A percentile compares a stretch with the other conserved stretches of the same genome.
Conservation (phyloP, 768 basidiomycete species). For the Lactarius sp. region DNA sequence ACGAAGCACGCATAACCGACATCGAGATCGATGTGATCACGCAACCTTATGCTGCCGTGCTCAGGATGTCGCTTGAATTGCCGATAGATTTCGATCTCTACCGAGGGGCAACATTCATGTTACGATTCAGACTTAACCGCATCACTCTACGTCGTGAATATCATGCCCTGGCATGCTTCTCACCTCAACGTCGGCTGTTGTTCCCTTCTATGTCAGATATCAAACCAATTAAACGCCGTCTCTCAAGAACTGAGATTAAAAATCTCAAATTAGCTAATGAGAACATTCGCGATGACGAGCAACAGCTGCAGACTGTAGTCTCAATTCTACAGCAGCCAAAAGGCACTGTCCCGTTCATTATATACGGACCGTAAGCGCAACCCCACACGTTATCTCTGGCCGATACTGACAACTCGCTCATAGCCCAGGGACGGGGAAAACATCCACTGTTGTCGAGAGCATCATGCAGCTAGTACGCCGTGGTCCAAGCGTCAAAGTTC, state of each 20-base stretch:
- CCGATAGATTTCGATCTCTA: too few species aligned
- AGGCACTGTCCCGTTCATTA: slow-evolving; percentile 50
- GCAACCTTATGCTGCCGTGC: too few species aligned
- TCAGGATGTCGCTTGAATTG: too few species aligned
- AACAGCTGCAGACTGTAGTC: slow-evolving; percentile 44
- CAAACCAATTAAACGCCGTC: slow-evolving; percentile 13
- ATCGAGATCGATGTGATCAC: too few species aligned
- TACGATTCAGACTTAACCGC: slow-evolving; percentile 39
- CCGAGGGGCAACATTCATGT: too few species aligned
- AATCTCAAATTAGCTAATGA: slow-evolving; percentile 32
- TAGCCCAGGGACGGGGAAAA: slow-evolving; percentile 42
- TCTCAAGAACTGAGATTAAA: slow-evolving; percentile 13
- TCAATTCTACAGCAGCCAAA: slow-evolving; percentile 41
- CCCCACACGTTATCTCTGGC: too few species aligned
- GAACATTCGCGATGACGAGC: slow-evolving; percentile 41
- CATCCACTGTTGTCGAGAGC: slow-evolving; percentile 35
- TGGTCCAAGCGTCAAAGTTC: slow-evolving; percentile 28
- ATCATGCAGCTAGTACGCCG: slow-evolving; percentile 33
- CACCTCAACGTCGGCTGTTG: slow-evolving; percentile 41
- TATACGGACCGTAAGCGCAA: slow-evolving; percentile 55
- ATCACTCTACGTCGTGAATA: slow-evolving; percentile 56
- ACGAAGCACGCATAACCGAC: slow-evolving; percentile 9
- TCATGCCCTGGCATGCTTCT: slow-evolving; percentile 46
- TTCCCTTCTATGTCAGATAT: slow-evolving; percentile 42
- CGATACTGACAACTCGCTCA: background rate